Base-by-base conservation (phyloP, 2,329 filamentous ascomycete genomes). In the Sporothrix curviconia region DNA sequence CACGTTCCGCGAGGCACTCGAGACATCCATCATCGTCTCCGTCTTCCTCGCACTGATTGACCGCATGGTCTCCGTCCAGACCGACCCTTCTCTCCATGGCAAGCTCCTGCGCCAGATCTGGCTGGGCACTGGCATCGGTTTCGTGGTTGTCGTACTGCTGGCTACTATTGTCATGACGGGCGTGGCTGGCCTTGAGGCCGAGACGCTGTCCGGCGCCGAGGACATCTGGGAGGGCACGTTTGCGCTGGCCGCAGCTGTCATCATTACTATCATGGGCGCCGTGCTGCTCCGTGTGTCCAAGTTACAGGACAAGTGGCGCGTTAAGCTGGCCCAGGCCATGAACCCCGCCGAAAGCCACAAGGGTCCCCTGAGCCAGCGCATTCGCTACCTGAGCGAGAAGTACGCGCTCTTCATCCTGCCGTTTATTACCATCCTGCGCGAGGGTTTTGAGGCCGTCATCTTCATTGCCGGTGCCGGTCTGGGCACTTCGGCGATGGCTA, bases 21-120 rank as follows among this genome's bases (percentile, higher is more conserved):
- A 95, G 76, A 88, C 87, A 0, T 86, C 82, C 66, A 90, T 95
- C 67, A 89, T 95, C 65, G 85, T 95, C 61, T 92, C 90, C 0
- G 86, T 95, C 17, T 76, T 95, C 40, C 80, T 95, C 37, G 83
- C 90, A n/a, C 94, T 92, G 68, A 75, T 95, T 57, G 92, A 92
- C 69, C 87, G 94, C 69, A 89, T 95, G 43, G 76, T 76, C 58
- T 83, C 83, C 1, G 81, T 84, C 17, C 77, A 84, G 55, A 72
- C 78, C 58, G 84, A 91, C 73, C 72, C 72, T 6, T 67, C 65
- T 1, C 75, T 86, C 1, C 87, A 89, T 74, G 90, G 86, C 70
- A 79, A 78, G 60, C 77, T 92, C 7, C 76, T 83, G 75, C 59
- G 94, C 54, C 95, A 95, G 76, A 75, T 87, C 57, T 87, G 84